phyloP scores from a whole-genome alignment of 2,329 filamentous ascomycete species.

The Talaromyces sp. region DNA sequence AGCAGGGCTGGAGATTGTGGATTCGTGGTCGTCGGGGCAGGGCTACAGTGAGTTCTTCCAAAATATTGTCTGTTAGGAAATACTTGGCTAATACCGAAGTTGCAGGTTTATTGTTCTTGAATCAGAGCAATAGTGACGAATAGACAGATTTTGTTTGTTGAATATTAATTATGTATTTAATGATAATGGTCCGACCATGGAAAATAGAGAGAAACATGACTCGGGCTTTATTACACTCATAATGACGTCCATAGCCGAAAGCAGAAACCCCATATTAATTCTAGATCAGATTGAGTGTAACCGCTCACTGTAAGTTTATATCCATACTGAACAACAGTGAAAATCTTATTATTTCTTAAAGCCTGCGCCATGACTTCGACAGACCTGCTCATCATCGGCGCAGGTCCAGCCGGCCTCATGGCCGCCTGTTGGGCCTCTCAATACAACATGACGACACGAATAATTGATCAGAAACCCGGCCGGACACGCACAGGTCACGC shows the following conservation, averaged over 20 bases:
- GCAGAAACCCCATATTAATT: not conserved
- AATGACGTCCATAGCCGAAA: not conserved
- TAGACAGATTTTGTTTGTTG: not conserved
- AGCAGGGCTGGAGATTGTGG: not conserved
- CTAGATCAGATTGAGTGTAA: not conserved
- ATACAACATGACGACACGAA: conserved; percentile 22
- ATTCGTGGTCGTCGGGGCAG: not conserved
- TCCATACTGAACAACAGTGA: not conserved
- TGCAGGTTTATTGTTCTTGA: not conserved
- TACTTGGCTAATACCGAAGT: not conserved
- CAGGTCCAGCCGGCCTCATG: conserved; percentile 49
- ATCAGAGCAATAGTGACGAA: not conserved
- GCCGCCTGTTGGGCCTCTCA: conserved; percentile 31
- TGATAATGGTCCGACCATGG: not conserved
- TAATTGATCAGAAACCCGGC: conserved; percentile 25
- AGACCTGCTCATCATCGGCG: conserved; percentile 42
- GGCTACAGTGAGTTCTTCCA: not conserved
- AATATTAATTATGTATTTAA: not conserved
- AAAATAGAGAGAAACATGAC: not conserved
- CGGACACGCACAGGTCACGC: conserved; percentile 42
- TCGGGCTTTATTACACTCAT: not conserved
- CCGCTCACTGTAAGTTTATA: not conserved
- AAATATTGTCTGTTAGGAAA: not conserved
- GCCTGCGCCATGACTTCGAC: not conserved
- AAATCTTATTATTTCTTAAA: not conserved